phyloP scores from a whole-genome alignment of 129 eudicot genomes.

The Sambucus nigra region DNA sequence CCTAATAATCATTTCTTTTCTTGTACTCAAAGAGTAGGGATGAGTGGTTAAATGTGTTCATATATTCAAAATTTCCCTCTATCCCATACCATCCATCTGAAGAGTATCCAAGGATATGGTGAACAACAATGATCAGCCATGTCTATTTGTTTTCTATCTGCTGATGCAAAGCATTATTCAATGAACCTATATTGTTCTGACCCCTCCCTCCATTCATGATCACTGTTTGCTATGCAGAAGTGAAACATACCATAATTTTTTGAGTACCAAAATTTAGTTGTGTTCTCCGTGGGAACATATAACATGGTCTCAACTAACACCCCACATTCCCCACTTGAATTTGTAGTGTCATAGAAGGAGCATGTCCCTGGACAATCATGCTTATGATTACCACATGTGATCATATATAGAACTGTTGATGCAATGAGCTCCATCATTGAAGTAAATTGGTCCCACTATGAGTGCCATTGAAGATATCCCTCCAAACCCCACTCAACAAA shows the following conservation, averaged over 20 bases:
- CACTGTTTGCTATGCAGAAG: slow-evolving; percentile 85
- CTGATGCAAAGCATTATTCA: slow-evolving; percentile 75
- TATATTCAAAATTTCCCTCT: too few relatives aligned
- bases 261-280: slow-evolving; percentile 88
- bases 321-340: slow-evolving; percentile 97
- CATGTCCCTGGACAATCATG: slow-evolving; percentile 81
- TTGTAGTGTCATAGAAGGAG: slow-evolving; percentile 44
- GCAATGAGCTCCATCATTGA: slow-evolving; percentile 84
- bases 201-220: slow-evolving; percentile 97
- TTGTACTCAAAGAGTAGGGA: too few relatives aligned
- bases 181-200: slow-evolving; percentile 74
- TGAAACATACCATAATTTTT: slow-evolving; percentile 87
- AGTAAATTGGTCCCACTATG: slow-evolving; percentile 97
- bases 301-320: slow-evolving; percentile 88
- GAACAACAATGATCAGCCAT: slow-evolving; percentile 74
- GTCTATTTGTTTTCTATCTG: slow-evolving; percentile 71
- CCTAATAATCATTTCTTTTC: too few relatives aligned
- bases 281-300: slow-evolving; percentile 80
- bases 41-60: too few relatives aligned
- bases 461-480: too few relatives aligned
- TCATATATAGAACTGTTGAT: slow-evolving; percentile 81
- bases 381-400: slow-evolving; percentile 92
- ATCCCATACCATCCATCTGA: too few relatives aligned
- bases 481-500: too few relatives aligned
- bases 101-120: slow-evolving; percentile 80